These are phyloP conservation scores for Hirsutella thompsonii DNA, from an alignment of 2,329 filamentous ascomycete species.

Conservation along the genomic window DNA sequence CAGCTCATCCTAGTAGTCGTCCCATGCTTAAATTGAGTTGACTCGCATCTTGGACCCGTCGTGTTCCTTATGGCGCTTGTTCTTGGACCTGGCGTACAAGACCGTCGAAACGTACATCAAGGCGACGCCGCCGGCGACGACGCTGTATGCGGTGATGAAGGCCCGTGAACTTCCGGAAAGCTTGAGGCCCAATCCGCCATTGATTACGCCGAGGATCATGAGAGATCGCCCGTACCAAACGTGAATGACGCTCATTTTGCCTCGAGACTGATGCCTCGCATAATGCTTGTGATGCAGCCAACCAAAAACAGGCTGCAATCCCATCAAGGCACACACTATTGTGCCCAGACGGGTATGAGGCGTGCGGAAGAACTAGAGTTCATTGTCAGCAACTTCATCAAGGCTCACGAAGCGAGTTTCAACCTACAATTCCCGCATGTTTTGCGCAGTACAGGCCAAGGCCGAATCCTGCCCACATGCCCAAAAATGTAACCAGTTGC, in stretches of 20 bases:
- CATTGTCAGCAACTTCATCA: background rate
- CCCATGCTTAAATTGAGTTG: background rate
- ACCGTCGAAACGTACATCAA: conserved; percentile 26
- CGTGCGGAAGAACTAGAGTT: conserved; percentile 33
- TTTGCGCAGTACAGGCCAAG: conserved; percentile 37
- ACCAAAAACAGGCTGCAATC: conserved; percentile 45
- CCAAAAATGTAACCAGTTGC: conserved; percentile 39
- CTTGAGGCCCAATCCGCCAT: conserved; percentile 48
- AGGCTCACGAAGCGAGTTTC: background rate
- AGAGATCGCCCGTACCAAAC: conserved; percentile 49
- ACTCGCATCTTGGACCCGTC: background rate
- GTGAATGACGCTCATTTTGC: conserved; percentile 40
- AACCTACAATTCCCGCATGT: conserved; percentile 28
- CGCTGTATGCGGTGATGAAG: conserved; percentile 40
- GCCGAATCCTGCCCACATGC: conserved; percentile 48
- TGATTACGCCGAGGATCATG: conserved; percentile 46
- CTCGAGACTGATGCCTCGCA: conserved; percentile 31
- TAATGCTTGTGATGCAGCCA: conserved; percentile 43
- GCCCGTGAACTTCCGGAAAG: conserved; percentile 26
- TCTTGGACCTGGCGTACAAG: conserved; percentile 4
- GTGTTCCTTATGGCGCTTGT: background rate
- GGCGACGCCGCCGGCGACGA: conserved; percentile 37
- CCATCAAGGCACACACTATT: conserved; percentile 38
- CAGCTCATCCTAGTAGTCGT: background rate
- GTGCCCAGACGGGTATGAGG: conserved; percentile 44